Evolutionary conservation across 805 yeast genomes (phyloP).

Genomic region (Lipomyces anomalus): DNA sequence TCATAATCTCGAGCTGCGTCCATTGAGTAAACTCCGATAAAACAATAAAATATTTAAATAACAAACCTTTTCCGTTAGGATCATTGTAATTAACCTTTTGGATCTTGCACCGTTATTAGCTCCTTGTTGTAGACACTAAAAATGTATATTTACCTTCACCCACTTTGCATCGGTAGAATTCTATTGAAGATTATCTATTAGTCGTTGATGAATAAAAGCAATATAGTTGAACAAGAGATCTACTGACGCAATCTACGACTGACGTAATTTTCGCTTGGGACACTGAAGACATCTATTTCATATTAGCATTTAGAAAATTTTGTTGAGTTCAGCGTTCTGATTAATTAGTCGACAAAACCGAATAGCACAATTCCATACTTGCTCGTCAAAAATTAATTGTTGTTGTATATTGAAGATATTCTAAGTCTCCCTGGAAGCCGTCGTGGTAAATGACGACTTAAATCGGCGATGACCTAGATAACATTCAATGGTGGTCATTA

Average conservation of each 20-base stretch:
- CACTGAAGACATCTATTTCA: neutral
- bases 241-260: no score
- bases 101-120: constrained; percentile 34
- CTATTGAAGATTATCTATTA: constrained; percentile 11
- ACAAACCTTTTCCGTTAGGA: constrained; percentile 51
- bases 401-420: no score
- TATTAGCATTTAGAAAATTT: constrained; percentile 1
- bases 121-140: constrained; percentile 36
- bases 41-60: neutral
- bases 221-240: neutral
- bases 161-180: constrained; percentile 51
- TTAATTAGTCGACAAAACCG: no score
- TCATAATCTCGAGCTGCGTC: constrained; percentile 69
- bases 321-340: no score
- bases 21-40: neutral
- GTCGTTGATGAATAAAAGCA: neutral
- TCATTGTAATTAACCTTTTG: constrained; percentile 64
- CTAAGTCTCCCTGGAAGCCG: no score
- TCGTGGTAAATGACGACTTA: no score
- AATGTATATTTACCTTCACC: constrained; percentile 43
- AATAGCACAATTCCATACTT: no score
- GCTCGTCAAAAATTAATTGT: no score
- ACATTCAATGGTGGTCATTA: no score
- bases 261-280: no score
- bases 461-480: no score